Conservation (phyloP, 148 eudicot genomes). For the Rhododendron griersonianum region DNA sequence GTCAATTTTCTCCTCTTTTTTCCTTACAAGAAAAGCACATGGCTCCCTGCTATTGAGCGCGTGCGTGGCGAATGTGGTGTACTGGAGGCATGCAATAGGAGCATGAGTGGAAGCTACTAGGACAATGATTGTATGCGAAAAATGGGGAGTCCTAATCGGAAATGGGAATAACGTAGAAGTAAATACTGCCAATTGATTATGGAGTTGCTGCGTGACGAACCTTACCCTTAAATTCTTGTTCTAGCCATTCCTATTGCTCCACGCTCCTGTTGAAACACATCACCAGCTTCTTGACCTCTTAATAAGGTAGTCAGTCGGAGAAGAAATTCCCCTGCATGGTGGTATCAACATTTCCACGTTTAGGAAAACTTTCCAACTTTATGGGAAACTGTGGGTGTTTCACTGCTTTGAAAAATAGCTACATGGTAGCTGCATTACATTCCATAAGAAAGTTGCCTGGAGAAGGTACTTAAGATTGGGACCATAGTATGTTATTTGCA, state of each 20-base stretch:
- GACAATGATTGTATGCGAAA: not conserved
- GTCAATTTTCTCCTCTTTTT: too few relatives aligned
- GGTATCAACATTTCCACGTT: not conserved
- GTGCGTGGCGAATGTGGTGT: not conserved
- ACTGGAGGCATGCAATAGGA: not conserved
- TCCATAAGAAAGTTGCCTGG: conserved; percentile 50
- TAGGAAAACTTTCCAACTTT: not conserved
- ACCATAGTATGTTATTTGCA: too few relatives aligned
- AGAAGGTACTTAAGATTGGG: conserved; percentile 42
- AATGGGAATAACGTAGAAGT: not conserved
- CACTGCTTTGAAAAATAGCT: conserved; percentile 54
- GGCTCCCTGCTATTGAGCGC: not conserved
- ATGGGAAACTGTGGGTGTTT: not conserved
- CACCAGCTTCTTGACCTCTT: not conserved
- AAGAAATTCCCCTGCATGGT: not conserved
- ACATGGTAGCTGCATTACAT: conserved; percentile 90
- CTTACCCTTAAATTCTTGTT: not conserved
- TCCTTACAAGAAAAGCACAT: not conserved
- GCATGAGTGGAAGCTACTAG: not conserved
- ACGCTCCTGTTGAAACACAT: not conserved
- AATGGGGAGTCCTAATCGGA: not conserved
- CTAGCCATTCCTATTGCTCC: not conserved
- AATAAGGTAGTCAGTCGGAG: not conserved
- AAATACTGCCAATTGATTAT: not conserved
- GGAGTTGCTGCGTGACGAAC: not conserved